Conservation (phyloP, 2,329 filamentous ascomycete genomes). For the Fusarium xyrophilum region DNA sequence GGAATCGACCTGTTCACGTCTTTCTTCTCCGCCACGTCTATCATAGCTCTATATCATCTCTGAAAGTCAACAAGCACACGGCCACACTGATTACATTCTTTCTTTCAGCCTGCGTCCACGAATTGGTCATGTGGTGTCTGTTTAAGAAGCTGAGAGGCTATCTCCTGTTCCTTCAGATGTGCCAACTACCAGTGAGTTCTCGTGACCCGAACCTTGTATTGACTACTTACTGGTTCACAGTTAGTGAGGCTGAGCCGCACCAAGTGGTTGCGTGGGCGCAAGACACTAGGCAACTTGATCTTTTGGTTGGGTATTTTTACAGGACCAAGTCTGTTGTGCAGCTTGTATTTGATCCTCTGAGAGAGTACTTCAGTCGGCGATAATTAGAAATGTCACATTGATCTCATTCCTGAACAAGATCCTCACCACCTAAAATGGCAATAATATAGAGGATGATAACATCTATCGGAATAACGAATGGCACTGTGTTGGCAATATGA, state of each 20-base stretch:
- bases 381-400: background rate
- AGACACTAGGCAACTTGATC: slow-evolving; percentile 73
- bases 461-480: background rate
- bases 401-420: background rate
- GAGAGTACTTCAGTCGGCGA: background rate
- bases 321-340: slow-evolving; percentile 72
- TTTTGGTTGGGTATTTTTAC: slow-evolving; percentile 84
- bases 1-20: slow-evolving; percentile 79
- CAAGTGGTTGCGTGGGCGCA: slow-evolving; percentile 66
- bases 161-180: slow-evolving; percentile 74
- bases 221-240: slow-evolving; percentile 39
- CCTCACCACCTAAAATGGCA: background rate
- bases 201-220: background rate
- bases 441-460: background rate
- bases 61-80: slow-evolving; percentile 72
- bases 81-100: slow-evolving; percentile 81
- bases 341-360: slow-evolving; percentile 65
- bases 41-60: slow-evolving; percentile 75
- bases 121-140: slow-evolving; percentile 80
- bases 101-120: slow-evolving; percentile 73
- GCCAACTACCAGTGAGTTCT: slow-evolving; percentile 67
- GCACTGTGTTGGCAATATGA: background rate
- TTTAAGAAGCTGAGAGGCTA: slow-evolving; percentile 81
- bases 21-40: slow-evolving; percentile 82
- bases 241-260: slow-evolving; percentile 72